These are phyloP conservation scores for Byssothecium circinans DNA, from an alignment of 2,329 filamentous ascomycete genomes.

Conservation along the genomic window DNA sequence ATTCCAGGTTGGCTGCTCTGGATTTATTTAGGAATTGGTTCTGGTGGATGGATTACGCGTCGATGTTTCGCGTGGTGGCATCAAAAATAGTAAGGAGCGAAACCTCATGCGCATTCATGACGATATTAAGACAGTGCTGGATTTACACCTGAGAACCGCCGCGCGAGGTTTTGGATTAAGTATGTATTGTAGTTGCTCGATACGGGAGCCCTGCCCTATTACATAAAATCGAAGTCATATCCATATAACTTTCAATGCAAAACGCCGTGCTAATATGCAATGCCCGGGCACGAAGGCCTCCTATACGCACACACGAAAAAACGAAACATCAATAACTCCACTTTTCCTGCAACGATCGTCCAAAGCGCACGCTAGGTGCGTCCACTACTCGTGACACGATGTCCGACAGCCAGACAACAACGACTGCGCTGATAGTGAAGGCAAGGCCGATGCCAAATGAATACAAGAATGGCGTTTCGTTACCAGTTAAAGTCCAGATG, in stretches of 20 bases:
- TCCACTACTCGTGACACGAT: conserved; percentile 63
- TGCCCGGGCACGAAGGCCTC: background rate
- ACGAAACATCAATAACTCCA: conserved; percentile 9
- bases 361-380: conserved; percentile 53
- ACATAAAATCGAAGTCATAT: background rate
- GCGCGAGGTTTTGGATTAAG: background rate
- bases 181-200: no score
- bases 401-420: conserved; percentile 59
- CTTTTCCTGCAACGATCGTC: conserved; percentile 51
- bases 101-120: no score
- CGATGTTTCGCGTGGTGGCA: no score
- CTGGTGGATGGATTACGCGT: no score
- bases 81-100: no score
- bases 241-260: background rate
- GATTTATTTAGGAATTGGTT: no score
- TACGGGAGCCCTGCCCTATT: background rate
- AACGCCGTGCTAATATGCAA: background rate
- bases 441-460: conserved; percentile 45
- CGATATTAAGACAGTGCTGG: no score
- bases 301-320: background rate
- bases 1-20: no score
- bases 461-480: conserved; percentile 39
- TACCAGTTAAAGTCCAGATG: conserved; percentile 48
- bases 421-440: conserved; percentile 37
- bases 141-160: no score